Percentiles rank a stretch among this genome's conserved stretches.
These are phyloP conservation scores for Pseudogymnoascus sp. DNA, from an alignment of 2,329 filamentous ascomycete species.

Conservation along the genomic window DNA sequence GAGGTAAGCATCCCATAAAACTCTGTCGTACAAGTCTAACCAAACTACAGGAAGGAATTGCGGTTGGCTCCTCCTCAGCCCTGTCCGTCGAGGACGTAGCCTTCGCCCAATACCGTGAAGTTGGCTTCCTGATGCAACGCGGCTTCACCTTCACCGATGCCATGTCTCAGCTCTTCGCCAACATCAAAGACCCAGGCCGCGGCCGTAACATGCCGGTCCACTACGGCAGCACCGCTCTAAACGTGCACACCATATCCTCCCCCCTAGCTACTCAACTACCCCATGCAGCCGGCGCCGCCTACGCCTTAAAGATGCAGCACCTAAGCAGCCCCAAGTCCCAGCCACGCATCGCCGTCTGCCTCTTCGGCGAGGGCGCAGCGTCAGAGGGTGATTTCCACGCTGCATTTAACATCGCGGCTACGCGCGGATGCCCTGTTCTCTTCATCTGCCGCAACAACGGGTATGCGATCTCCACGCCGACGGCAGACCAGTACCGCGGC, in stretches of 20 bases:
- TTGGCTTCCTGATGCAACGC: conserved; percentile 81
- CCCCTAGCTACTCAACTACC: conserved; percentile 83
- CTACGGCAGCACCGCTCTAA: conserved; percentile 75
- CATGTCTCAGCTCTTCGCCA: conserved; percentile 92
- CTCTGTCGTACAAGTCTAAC: neutral
- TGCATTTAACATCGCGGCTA: conserved; percentile 83
- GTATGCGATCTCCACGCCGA: conserved; percentile 83
- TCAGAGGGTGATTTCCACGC: conserved; percentile 90
- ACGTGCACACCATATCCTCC: conserved; percentile 85
- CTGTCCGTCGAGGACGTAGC: conserved; percentile 78
- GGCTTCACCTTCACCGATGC: conserved; percentile 83
- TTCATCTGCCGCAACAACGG: conserved; percentile 93
- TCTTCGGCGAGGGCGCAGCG: conserved; percentile 85
- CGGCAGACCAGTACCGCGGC: conserved; percentile 81
- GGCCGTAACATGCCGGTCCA: conserved; percentile 97
- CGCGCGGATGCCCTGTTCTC: conserved; percentile 74
- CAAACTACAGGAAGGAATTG: conserved; percentile 60
- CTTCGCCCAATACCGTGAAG: conserved; percentile 90
- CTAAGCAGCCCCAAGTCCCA: conserved; percentile 60
- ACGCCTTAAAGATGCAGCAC: conserved; percentile 75
- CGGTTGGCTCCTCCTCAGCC: conserved; percentile 78
- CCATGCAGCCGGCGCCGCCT: conserved; percentile 78
- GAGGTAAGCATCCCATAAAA: conserved; percentile 14
- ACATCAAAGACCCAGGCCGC: conserved; percentile 65
- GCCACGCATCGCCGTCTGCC: conserved; percentile 66